Base-by-base conservation (phyloP, 805 yeast species). In the Novakomyces olei region DNA sequence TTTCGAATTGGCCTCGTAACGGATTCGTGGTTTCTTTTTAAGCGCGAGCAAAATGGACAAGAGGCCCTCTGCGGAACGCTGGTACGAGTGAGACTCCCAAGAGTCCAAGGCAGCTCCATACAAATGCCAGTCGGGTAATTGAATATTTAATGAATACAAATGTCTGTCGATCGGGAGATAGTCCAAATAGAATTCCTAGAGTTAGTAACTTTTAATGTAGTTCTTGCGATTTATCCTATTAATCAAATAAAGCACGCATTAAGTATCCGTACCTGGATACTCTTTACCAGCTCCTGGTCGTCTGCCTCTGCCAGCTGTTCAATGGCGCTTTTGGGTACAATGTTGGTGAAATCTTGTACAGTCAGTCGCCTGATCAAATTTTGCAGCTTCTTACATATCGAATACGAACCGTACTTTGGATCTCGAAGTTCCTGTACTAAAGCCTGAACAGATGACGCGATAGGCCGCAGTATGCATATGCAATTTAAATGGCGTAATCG, bases 301-400 rank as follows among this genome's bases (percentile, higher is more conserved):
- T 88, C 99, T 2, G 78, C 66, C 50, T 80, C 93, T 0, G 98
- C 96, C 30, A 88, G 48, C 32, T 77, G 61, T 48, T 88, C 99
- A 42, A 88, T 51, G 40, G 78, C 76, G 17, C 71, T 59, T 53
- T 85, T 88, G 33, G 69, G 61, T 19, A 83, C 63, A 10, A 69
- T 58, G 48, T 81, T 81, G 48, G 69, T 75, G 59, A 85, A 80
- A 44, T 39, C n/a, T 36, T 35, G 18, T 5, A 19, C n/a, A 12
- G 29, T 23, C 24, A 10, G 24, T 23, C 19, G 24, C 9, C 25
- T 22, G 9, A 9, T 9, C 9, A 22, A 15, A n/a, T 4, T 19
- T 8, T 12, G 12, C 28, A 12, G n/a, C n/a, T n/a, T n/a, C n/a
- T n/a, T n/a, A n/a, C n/a, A 79, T 14, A 88, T 49, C 44, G 73